Evolutionary conservation across 2,329 filamentous ascomycete species (phyloP).

Genomic region (Fusarium sulawesiense): DNA sequence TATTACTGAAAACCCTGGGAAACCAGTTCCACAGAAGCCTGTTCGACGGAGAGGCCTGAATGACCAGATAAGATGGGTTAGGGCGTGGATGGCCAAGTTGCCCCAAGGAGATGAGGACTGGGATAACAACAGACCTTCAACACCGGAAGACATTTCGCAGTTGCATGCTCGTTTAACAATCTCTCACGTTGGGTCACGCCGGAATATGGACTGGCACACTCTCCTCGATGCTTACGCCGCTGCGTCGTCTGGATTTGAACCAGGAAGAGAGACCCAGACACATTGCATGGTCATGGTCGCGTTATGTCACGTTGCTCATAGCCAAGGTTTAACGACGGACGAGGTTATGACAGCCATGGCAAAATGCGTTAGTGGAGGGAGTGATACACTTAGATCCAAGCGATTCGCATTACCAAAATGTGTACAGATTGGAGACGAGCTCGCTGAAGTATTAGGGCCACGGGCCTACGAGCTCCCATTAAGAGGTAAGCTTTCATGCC

Average conservation of each 20-base stretch:
- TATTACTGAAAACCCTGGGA: conserved; percentile 43
- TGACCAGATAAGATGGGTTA: conserved; percentile 44
- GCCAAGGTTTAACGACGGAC: conserved; percentile 36
- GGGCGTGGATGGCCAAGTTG: conserved; percentile 43
- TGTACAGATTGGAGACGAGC: conserved; percentile 45
- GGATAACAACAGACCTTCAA: conserved; percentile 43
- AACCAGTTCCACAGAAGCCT: conserved; percentile 41
- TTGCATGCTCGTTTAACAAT: conserved; percentile 39
- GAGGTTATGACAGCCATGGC: conserved; percentile 40
- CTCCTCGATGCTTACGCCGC: conserved; percentile 42
- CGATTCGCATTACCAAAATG: conserved; percentile 45
- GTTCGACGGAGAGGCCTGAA: conserved; percentile 42
- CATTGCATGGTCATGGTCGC: conserved; percentile 46
- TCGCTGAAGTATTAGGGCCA: conserved; percentile 40
- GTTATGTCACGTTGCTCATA: conserved; percentile 42
- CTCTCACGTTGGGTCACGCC: conserved; percentile 34
- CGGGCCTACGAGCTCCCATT: conserved; percentile 44
- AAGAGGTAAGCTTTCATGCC: conserved; percentile 38
- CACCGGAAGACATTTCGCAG: conserved; percentile 35
- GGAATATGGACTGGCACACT: conserved; percentile 41
- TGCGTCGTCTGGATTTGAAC: conserved; percentile 39
- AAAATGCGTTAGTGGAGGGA: conserved; percentile 44
- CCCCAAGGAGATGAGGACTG: conserved; percentile 45
- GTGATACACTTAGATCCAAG: conserved; percentile 43
- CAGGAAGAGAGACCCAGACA: conserved; percentile 40